A percentile compares a stretch with the other conserved stretches of the same genome.
Evolutionary conservation across 2,329 filamentous ascomycete genomes (phyloP).

Genomic region (Exophiala calicioides): DNA sequence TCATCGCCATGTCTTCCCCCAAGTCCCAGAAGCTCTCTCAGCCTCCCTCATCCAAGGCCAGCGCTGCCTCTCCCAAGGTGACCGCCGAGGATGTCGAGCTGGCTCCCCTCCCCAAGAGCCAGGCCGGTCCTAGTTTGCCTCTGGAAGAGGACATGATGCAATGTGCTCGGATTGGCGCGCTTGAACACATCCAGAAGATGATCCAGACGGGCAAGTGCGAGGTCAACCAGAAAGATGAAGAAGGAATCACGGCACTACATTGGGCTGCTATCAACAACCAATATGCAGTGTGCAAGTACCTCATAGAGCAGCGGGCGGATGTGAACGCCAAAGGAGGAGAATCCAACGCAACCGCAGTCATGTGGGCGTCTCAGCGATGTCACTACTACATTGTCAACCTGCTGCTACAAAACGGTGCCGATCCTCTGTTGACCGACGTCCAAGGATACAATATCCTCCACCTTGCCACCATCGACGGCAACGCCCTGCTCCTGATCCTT

Average conservation of each 20-base stretch:
- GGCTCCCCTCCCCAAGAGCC: constrained; percentile 30
- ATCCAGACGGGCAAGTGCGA: constrained; percentile 81
- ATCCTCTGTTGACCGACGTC: constrained; percentile 86
- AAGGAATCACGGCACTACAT: constrained; percentile 93
- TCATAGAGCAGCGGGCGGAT: constrained; percentile 81
- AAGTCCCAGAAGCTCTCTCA: constrained; percentile 19
- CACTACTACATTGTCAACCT: constrained; percentile 97
- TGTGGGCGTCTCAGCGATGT: constrained; percentile 96
- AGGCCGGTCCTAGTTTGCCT: constrained; percentile 40
- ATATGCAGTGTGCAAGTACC: constrained; percentile 93
- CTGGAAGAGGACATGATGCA: constrained; percentile 90
- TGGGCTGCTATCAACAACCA: constrained; percentile 99
- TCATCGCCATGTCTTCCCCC: constrained; percentile 23
- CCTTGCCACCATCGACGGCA: constrained; percentile 95
- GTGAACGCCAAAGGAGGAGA: constrained; percentile 95
- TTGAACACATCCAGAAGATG: constrained; percentile 81
- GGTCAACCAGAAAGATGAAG: constrained; percentile 80
- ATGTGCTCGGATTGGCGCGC: constrained; percentile 82
- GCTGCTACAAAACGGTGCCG: constrained; percentile 85
- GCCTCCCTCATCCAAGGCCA: constrained; percentile 24
- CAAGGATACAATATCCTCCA: constrained; percentile 98
- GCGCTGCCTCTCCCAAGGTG: constrained; percentile 22
- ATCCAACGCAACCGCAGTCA: constrained; percentile 86
- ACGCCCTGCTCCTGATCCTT: constrained; percentile 83
- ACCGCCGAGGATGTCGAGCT: constrained; percentile 30